Conservation (phyloP, 1,139 yeast genomes). For the Yamadazyma dushanensis region DNA sequence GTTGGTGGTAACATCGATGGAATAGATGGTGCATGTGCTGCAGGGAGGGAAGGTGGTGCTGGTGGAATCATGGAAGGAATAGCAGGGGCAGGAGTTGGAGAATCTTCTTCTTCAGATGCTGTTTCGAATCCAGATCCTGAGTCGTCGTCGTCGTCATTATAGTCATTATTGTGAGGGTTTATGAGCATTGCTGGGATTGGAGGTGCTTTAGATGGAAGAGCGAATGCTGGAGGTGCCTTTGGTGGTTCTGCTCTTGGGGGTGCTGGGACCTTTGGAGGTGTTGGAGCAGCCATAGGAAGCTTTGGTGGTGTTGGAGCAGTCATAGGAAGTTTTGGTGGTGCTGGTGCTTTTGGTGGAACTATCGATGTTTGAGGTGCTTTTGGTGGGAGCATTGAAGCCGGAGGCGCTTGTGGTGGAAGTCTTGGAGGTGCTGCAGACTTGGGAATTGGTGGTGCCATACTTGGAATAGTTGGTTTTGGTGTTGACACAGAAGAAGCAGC, state of each 20-base stretch:
- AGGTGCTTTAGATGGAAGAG: slow-evolving; percentile 5
- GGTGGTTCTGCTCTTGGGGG: slow-evolving; percentile 8
- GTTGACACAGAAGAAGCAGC: slow-evolving; percentile 18
- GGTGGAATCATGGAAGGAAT: slow-evolving; percentile 8
- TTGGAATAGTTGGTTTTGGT: slow-evolving; percentile 14
- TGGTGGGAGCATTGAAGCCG: slow-evolving; percentile 15
- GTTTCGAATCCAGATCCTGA: slow-evolving; percentile 12
- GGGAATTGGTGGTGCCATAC: slow-evolving; percentile 10
- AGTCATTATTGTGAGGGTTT: slow-evolving; percentile 10
- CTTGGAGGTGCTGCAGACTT: slow-evolving; percentile 17
- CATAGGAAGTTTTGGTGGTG: slow-evolving; percentile 13
- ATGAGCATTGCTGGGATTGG: slow-evolving; percentile 16
- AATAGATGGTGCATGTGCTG: slow-evolving; percentile 13
- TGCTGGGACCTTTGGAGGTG: slow-evolving; percentile 6
- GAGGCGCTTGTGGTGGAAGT: slow-evolving; percentile 9
- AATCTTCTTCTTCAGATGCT: slow-evolving; percentile 13
- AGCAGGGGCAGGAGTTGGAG: neutral
- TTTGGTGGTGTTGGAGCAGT: slow-evolving; percentile 7
- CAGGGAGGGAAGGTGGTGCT: slow-evolving; percentile 6
- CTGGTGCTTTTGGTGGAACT: slow-evolving; percentile 18
- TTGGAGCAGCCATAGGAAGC: neutral
- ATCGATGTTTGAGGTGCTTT: slow-evolving; percentile 18
- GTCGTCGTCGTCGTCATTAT: slow-evolving; percentile 7
- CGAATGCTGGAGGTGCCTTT: slow-evolving; percentile 10
- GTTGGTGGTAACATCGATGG: slow-evolving; percentile 7